phyloP scores from a whole-genome alignment of 106 monocot species.

The Agapanthus africanus region DNA sequence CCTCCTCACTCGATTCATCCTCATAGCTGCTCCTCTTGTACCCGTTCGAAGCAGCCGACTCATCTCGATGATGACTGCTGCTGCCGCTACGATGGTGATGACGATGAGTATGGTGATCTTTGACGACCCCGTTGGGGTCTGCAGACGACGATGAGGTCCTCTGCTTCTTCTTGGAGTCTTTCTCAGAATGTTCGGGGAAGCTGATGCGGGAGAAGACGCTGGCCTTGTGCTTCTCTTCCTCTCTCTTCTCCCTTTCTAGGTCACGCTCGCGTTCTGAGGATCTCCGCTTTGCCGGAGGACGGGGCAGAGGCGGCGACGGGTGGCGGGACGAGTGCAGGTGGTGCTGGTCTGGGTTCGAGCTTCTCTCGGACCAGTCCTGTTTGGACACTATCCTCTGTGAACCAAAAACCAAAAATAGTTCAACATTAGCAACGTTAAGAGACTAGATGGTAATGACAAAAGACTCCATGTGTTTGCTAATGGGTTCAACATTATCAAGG shows the following conservation, averaged over 20 bases:
- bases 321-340: not conserved
- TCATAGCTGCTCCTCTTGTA: conserved; percentile 20
- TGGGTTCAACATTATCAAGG: too few relatives aligned
- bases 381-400: conserved; percentile 32
- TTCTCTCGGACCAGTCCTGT: not conserved
- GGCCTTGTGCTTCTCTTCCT: conserved; percentile 43
- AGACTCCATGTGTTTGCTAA: too few relatives aligned
- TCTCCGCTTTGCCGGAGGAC: conserved; percentile 14
- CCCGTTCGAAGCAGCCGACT: not conserved
- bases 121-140: not conserved
- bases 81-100: conserved; percentile 1
- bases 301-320: not conserved
- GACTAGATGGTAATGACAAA: too few relatives aligned
- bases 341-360: not conserved
- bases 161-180: conserved; percentile 16
- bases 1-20: conserved; percentile 28
- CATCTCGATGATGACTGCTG: not conserved
- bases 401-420: not conserved
- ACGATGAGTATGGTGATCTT: conserved; percentile 23
- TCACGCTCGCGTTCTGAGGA: conserved; percentile 17
- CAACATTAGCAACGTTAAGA: too few relatives aligned
- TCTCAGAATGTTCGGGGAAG: conserved; percentile 27
- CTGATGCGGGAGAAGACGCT: conserved; percentile 81
- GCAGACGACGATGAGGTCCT: conserved; percentile 2
- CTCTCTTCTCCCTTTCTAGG: not conserved